A percentile compares a stretch with the other conserved stretches of the same genome.
Conservation (phyloP, 2,329 filamentous ascomycete species). For the Chaetomium sp. region DNA sequence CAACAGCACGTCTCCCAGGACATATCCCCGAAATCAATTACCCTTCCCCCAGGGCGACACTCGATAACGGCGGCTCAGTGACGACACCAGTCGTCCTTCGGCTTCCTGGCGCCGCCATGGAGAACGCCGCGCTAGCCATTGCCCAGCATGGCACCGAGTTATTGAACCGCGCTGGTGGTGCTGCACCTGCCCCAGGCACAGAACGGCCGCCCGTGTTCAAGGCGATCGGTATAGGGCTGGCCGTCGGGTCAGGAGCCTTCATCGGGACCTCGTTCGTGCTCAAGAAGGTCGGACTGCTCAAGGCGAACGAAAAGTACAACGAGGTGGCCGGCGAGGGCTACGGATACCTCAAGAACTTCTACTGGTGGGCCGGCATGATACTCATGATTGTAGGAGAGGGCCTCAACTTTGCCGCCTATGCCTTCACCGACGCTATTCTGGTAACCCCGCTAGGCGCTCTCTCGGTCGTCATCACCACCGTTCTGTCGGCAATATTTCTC, state of each 20-base stretch:
- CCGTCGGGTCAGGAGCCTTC: constrained; percentile 84
- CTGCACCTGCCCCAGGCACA: constrained; percentile 31
- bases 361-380: constrained; percentile 95
- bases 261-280: constrained; percentile 95
- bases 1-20: neutral
- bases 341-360: constrained; percentile 91
- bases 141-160: constrained; percentile 43
- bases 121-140: constrained; percentile 34
- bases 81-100: constrained; percentile 31
- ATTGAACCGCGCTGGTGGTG: constrained; percentile 46
- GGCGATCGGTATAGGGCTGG: constrained; percentile 80
- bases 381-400: constrained; percentile 97
- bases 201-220: constrained; percentile 67
- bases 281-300: constrained; percentile 89
- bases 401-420: constrained; percentile 96
- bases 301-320: constrained; percentile 93
- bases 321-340: constrained; percentile 96
- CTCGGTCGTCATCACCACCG: constrained; percentile 87
- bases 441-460: constrained; percentile 91
- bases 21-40: neutral
- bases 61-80: constrained; percentile 3
- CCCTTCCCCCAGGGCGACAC: neutral
- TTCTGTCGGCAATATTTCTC: constrained; percentile 90
- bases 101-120: constrained; percentile 35
- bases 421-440: constrained; percentile 93